A percentile compares a stretch with the other conserved stretches of the same genome.
These are phyloP conservation scores for Petunia hybrid DNA, from an alignment of 305 asterid species.

Conservation along the genomic window DNA sequence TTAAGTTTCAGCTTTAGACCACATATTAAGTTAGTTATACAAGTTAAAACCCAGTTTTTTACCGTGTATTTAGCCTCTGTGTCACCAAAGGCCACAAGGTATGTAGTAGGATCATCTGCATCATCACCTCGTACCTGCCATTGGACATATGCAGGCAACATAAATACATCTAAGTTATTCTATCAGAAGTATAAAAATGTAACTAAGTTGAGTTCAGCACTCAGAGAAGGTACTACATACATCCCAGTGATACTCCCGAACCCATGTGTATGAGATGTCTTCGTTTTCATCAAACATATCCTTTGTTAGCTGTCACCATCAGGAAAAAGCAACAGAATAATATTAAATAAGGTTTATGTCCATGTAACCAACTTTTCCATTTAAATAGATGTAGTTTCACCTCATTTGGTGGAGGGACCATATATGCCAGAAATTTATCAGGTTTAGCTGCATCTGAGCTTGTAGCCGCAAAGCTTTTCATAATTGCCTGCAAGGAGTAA, in stretches of 20 bases:
- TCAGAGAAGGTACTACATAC: slow-evolving; percentile 55
- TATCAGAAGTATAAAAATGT: slow-evolving; percentile 32
- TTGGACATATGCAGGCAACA: neutral
- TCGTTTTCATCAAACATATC: slow-evolving; percentile 84
- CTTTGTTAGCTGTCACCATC: slow-evolving; percentile 72
- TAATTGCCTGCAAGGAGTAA: slow-evolving; percentile 75
- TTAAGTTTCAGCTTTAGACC: slow-evolving; percentile 20
- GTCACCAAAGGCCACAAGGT: slow-evolving; percentile 75
- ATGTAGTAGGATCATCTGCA: slow-evolving; percentile 83
- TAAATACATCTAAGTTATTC: slow-evolving; percentile 33
- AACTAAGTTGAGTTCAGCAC: slow-evolving; percentile 6
- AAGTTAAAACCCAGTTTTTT: slow-evolving; percentile 30
- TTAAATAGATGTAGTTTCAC: slow-evolving; percentile 40
- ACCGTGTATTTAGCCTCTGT: slow-evolving; percentile 79
- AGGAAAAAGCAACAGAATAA: slow-evolving; percentile 25
- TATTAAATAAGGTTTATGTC: neutral
- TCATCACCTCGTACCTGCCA: slow-evolving; percentile 82
- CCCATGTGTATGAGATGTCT: slow-evolving; percentile 85
- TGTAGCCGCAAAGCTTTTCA: slow-evolving; percentile 83
- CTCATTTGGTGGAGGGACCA: slow-evolving; percentile 91
- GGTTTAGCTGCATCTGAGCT: slow-evolving; percentile 64
- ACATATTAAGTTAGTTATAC: neutral
- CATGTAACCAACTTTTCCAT: neutral
- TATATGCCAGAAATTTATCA: slow-evolving; percentile 87
- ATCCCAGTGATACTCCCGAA: slow-evolving; percentile 95